Conservation (phyloP, 2,329 filamentous ascomycete genomes). For the Fusarium cyanostomum region DNA sequence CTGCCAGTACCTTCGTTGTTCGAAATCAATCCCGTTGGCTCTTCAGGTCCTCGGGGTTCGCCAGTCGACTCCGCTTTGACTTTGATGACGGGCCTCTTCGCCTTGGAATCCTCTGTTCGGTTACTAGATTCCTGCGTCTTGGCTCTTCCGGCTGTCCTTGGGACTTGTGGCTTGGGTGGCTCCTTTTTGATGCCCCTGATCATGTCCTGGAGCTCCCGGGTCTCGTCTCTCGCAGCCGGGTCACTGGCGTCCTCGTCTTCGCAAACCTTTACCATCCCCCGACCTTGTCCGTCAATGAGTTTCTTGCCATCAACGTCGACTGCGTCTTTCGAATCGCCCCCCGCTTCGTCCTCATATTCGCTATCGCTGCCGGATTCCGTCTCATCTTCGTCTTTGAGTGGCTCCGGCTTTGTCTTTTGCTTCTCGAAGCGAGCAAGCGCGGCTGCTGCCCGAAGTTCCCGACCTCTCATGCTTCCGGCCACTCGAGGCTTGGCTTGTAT, state of each 20-base stretch:
- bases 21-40: not conserved
- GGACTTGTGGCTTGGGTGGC: slow-evolving; percentile 1
- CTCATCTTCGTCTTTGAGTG: slow-evolving; percentile 47
- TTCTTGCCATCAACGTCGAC: slow-evolving; percentile 71
- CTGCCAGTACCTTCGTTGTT: not conserved
- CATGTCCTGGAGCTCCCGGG: slow-evolving; percentile 70
- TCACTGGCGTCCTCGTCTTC: slow-evolving; percentile 71
- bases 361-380: slow-evolving; percentile 58
- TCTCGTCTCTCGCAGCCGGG: slow-evolving; percentile 54
- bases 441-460: slow-evolving; percentile 80
- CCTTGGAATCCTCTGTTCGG: not conserved
- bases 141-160: not conserved
- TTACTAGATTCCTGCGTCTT: not conserved
- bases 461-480: slow-evolving; percentile 76
- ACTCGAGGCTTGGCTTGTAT: slow-evolving; percentile 75
- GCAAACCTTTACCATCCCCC: slow-evolving; percentile 77
- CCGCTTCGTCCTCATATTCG: slow-evolving; percentile 59
- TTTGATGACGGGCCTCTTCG: not conserved
- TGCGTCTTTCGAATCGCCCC: slow-evolving; percentile 60
- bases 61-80: slow-evolving; percentile 26
- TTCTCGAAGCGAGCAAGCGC: slow-evolving; percentile 77
- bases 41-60: not conserved
- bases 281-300: slow-evolving; percentile 72
- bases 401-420: slow-evolving; percentile 57
- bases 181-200: slow-evolving; percentile 43